Evolutionary conservation across 768 basidiomycete genomes (phyloP).

Genomic region (Paxillus rubicundulus): DNA sequence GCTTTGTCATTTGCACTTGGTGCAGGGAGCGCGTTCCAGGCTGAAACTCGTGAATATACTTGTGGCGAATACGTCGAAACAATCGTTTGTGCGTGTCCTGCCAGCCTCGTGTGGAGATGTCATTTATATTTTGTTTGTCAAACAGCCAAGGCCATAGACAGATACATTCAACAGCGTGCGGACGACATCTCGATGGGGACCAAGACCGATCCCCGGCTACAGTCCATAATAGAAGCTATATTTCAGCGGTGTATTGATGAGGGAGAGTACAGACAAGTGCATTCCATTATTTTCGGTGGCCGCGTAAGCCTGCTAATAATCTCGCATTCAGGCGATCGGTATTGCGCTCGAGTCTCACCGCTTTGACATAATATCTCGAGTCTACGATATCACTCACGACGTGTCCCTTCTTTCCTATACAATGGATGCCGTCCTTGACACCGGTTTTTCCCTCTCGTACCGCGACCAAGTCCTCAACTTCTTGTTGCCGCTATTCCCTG

Average conservation of each 20-base stretch:
- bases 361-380: constrained; percentile 77
- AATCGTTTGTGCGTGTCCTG: constrained; percentile 72
- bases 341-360: constrained; percentile 91
- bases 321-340: constrained; percentile 71
- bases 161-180: constrained; percentile 72
- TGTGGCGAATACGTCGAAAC: constrained; percentile 92
- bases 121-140: background rate
- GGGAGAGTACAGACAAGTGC: constrained; percentile 87
- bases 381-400: constrained; percentile 75
- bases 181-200: constrained; percentile 49
- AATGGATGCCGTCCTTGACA: constrained; percentile 88
- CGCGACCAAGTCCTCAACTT: constrained; percentile 79
- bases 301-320: constrained; percentile 7
- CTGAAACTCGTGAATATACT: constrained; percentile 57
- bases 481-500: constrained; percentile 83
- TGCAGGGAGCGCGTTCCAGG: constrained; percentile 83
- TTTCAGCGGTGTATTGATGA: constrained; percentile 83
- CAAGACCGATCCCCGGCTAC: constrained; percentile 77
- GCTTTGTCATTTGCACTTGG: constrained; percentile 93
- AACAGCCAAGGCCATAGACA: constrained; percentile 92
- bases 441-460: constrained; percentile 83
- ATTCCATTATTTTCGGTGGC: constrained; percentile 10
- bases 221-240: constrained; percentile 85
- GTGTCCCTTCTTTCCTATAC: constrained; percentile 82
- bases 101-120: background rate